Evolutionary conservation across 1,284 basidiomycete species (phyloP).

Genomic region (Papiliotrema terrestris): DNA sequence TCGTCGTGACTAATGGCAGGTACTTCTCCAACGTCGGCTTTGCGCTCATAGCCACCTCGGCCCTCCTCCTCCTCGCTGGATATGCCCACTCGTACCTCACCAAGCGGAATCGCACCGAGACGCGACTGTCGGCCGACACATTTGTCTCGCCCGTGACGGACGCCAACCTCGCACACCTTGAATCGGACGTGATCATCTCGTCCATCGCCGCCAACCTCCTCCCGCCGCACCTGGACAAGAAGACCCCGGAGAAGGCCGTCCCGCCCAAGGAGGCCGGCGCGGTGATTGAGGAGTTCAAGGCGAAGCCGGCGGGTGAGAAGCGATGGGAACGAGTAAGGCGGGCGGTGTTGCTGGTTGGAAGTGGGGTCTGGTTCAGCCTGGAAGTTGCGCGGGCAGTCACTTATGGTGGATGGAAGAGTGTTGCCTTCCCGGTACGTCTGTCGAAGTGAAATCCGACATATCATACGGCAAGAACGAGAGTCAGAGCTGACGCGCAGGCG

Average conservation of each 20-base stretch:
- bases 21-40: constrained; percentile 37
- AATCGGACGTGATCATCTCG: constrained; percentile 37
- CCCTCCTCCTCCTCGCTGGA: background rate
- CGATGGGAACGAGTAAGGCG: constrained; percentile 23
- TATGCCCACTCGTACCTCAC: background rate
- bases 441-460: too few relatives aligned
- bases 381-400: constrained; percentile 14
- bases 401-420: constrained; percentile 16
- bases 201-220: constrained; percentile 29
- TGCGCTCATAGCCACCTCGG: constrained; percentile 6
- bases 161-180: constrained; percentile 33
- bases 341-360: constrained; percentile 25
- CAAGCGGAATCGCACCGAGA: background rate
- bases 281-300: constrained; percentile 29
- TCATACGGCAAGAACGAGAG: too few relatives aligned
- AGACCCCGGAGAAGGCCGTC: constrained; percentile 5
- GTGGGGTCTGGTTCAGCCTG: constrained; percentile 20
- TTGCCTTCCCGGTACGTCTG: constrained; percentile 35
- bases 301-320: constrained; percentile 5
- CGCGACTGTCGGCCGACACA: constrained; percentile 8
- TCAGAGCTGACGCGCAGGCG: constrained; percentile 7
- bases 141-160: constrained; percentile 28
- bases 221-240: constrained; percentile 1
- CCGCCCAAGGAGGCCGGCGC: constrained; percentile 24
- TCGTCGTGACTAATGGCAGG: constrained; percentile 14